Conservation (phyloP, 192 early-diverging fungal genomes). For the Mortierella hygrophila region DNA sequence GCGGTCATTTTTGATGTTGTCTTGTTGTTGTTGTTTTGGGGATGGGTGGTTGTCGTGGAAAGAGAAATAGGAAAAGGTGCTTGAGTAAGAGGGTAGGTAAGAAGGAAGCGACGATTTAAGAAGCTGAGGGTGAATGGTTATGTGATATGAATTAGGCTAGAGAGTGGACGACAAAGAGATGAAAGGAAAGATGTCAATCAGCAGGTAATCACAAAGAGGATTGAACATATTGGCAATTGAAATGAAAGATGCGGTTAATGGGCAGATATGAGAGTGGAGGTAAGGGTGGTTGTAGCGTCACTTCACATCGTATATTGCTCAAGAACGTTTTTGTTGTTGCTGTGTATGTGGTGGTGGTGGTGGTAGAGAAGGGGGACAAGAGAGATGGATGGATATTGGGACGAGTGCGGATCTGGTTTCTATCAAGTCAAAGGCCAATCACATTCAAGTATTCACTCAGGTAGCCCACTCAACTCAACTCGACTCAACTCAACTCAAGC, state of each 20-base stretch:
- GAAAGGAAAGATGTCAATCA: not conserved
- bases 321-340: not conserved
- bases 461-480: not conserved
- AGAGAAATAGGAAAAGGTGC: not conserved
- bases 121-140: no score
- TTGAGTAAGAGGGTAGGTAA: not conserved
- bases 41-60: not conserved
- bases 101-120: no score
- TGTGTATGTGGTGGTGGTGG: not conserved
- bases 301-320: not conserved
- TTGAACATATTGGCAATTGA: not conserved
- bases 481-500: not conserved
- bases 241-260: not conserved
- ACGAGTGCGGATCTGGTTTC: not conserved
- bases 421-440: not conserved
- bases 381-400: not conserved
- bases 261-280: not conserved
- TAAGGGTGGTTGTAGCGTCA: not conserved
- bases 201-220: not conserved
- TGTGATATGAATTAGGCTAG: not conserved
- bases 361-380: not conserved
- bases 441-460: not conserved
- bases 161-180: not conserved
- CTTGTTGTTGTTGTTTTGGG: not conserved
- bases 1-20: not conserved